Conservation (phyloP, 1,284 basidiomycete genomes). For the Puccinia triticina region DNA sequence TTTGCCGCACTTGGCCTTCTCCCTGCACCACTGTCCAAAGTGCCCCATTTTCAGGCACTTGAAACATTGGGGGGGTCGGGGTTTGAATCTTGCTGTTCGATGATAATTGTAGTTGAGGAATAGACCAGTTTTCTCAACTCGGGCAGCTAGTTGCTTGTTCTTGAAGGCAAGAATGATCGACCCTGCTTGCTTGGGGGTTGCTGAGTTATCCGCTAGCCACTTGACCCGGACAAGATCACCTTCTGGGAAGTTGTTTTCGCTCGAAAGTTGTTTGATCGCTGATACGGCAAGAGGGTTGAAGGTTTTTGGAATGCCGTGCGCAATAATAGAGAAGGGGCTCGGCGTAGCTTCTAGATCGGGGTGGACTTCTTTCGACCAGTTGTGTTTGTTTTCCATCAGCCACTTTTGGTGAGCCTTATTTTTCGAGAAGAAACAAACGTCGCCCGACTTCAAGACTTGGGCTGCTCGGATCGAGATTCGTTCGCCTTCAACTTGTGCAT, state of each 20-base stretch:
- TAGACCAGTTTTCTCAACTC: not conserved
- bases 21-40: not conserved
- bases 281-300: not conserved
- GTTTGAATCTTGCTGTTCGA: not conserved
- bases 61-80: constrained; percentile 18
- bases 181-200: not conserved
- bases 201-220: not conserved
- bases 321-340: not conserved
- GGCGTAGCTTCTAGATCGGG: not conserved
- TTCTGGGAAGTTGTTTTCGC: not conserved
- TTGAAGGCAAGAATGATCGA: not conserved
- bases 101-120: constrained; percentile 10
- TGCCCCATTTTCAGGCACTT: not conserved
- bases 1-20: not conserved
- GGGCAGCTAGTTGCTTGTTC: not conserved
- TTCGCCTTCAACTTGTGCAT: not conserved
- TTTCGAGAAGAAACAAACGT: not conserved
- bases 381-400: not conserved
- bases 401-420: not conserved
- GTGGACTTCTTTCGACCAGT: not conserved
- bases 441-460: not conserved
- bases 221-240: not conserved
- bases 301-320: not conserved
- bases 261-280: not conserved
- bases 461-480: not conserved